Evolutionary conservation across 345 rosid genomes (phyloP), one percentile per base, ranked within the genome.

Genomic region (Lepidium sativum): DNA sequence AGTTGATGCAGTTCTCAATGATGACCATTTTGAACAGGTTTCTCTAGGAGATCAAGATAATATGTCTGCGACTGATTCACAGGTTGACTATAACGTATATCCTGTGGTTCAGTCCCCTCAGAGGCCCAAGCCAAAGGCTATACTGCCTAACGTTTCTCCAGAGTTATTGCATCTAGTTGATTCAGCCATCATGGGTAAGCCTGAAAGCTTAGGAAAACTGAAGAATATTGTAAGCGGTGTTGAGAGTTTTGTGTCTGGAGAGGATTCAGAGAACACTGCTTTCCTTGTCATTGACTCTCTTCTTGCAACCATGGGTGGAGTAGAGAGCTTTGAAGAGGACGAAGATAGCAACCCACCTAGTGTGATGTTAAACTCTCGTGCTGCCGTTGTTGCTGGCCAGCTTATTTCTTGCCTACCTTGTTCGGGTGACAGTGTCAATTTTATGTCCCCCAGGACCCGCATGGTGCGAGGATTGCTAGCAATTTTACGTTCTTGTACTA

Each of bases 221-320:
- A 94, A 82, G 83, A 90, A 84, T 69, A 84, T 94, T 65, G 95
- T 94, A 14, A 81, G 72, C 23, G 95, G 96, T 20, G 77, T 49
- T 67, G 95, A 94, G 78, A 86, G 40, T 59, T 94, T 88, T 77
- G 94, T 77, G 20, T 43, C 70, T 53, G 95, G 85, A 50, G 96
- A 82, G 48, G 96, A 94, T 69, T 55, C 82, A 38, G 97, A 92
- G 76, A 75, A 85, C 69, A 78, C 74, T 56, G 82, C 97, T 41
- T 86, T 75, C 70, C 76, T 82, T 83, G 87, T 94, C 58, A 90
- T 90, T 47, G 99, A 94, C 75, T 94, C 97, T 9, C 96, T 94
- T 65, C 78, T 94, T 52, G 96, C 97, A 15, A 94, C 97, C n/a
- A 94, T 94, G 99, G 99, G 99, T 64, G 99, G 97, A 45, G 95